phyloP scores from a whole-genome alignment of 164 flowering plant genomes.

The Paratinospora sagittata region DNA sequence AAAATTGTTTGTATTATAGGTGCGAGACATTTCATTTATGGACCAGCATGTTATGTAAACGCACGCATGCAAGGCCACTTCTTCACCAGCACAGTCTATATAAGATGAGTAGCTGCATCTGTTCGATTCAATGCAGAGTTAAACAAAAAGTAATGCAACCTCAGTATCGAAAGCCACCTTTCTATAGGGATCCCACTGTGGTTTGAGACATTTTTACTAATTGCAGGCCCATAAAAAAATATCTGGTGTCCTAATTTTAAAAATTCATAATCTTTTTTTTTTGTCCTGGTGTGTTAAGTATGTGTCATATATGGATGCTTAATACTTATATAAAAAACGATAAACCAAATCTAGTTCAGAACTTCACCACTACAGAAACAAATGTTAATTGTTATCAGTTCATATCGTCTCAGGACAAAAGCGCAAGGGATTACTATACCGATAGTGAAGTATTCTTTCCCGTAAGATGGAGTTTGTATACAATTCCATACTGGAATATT shows the following conservation, averaged over 20 bases:
- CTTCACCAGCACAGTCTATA: not conserved
- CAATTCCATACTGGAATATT: slow-evolving; percentile 91
- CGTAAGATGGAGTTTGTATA: slow-evolving; percentile 82
- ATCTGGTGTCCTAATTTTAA: not conserved
- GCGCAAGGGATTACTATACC: slow-evolving; percentile 29
- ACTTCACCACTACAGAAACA: too few species aligned
- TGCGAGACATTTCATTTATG: too few species aligned
- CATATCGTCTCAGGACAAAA: not conserved
- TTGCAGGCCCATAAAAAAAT: not conserved
- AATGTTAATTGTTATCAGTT: not conserved
- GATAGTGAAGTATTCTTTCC: too few species aligned
- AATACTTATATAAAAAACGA: too few species aligned
- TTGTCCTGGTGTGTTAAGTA: not conserved
- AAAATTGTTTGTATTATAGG: too few species aligned
- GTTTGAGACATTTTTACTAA: not conserved
- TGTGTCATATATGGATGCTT: too few species aligned
- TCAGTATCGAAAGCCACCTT: not conserved
- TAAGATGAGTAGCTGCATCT: not conserved
- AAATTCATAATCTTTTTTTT: not conserved
- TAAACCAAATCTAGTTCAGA: too few species aligned
- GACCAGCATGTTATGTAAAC: too few species aligned
- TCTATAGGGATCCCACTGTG: not conserved
- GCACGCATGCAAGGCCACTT: too few species aligned
- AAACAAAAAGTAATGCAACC: too few species aligned
- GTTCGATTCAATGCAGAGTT: too few species aligned